Evolutionary conservation across 495 filamentous ascomycete genomes (phyloP), one percentile per base, ranked within the genome.

Genomic region (Daldinia bambusicola): DNA sequence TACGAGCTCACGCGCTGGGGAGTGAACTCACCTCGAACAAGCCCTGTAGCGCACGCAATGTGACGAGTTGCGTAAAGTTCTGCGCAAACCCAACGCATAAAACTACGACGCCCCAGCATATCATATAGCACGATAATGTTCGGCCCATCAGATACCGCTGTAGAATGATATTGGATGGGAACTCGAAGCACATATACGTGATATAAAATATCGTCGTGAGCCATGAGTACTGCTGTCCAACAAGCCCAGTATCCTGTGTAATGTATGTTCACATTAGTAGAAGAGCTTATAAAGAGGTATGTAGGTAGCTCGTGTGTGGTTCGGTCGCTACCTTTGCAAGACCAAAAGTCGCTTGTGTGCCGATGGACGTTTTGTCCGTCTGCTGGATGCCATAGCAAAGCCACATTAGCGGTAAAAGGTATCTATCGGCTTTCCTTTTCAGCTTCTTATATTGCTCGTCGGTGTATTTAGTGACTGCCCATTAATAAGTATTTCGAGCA

Each of bases 361-460:
- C 71, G 48, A 78, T 72, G 0, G 76, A 78, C 22, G 76, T 78
- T 43, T 78, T 78, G 20, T 78, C 76, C 0, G 67, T 74, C 55
- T 78, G 76, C 52, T 78, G 76, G 26, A 78, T 75, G 26, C 76
- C 76, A 40, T 78, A 78, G 61, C 76, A 78, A 34, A 78, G 71
- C 76, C 76, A 78, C 76, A 78, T 78, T 38, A 78, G 31, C 4
- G 76, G 76, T 6, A 78, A 69, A 14, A 78, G 59, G 34, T 75
- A 76, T 8, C 64, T 71, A 38, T 78, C 76, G 18, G 67, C 70
- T 36, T 78, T 78, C 34, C 70, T 63, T 55, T 63, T 78, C 36
- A 78, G 64, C 13, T 63, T 66, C n/a, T 57, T 64, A 53, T 78
- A 78, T 51, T 78, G 66, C 51, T 76, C 76, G 9, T 76, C 76